Base-by-base conservation (phyloP, 2,329 filamentous ascomycete genomes). In the Talaromyces sp. region DNA sequence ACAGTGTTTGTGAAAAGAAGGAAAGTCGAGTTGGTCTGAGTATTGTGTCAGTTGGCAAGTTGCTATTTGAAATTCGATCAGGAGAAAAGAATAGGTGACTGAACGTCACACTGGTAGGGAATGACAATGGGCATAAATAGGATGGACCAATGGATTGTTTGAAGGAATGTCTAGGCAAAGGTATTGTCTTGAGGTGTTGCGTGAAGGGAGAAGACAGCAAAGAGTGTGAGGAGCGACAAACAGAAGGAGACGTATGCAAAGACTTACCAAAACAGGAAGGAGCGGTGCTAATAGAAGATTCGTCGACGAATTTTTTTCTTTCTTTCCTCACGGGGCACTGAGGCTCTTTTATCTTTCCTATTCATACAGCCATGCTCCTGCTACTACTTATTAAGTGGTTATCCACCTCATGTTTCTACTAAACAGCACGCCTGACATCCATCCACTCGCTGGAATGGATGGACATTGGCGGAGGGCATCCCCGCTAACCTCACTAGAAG, bases 361-460 rank as follows among this genome's bases (percentile, higher is more conserved):
- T 7, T 31, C 13, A 45, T 11, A 19, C 10, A 22, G 4, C 50
- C 31, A 54, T 54, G 5, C 10, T 27, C 7, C 50, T 54, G 50
- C 25, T 33, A 10, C 47, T 50, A 11, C 49, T 33, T 31, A 17
- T 50, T 27, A 15, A 22, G 6, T 19, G 7, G 22, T 11, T 45
- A 10, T 27, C 5, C 22, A 15, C 2, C 31, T n/a, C 3, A 19
- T 52, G 49, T 52, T 52, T 52, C 49, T 52, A 5, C 27, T 52
- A 11, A n/a, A 10, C n/a, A 13, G 2, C 17, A 17, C 50, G 19
- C 49, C 27, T 33, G 35, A 59, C 15, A n/a, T 15, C 56, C 22
- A 22, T 59, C 56, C 56, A 59, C 50, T 22, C 33, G n/a, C 37
- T 57, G 61, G 61, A 57, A 63, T 63, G 61, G 61, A 63, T 63